These are phyloP conservation scores for Rhodamnia rubescens DNA, from an alignment of 345 rosid species.

Conservation along the genomic window DNA sequence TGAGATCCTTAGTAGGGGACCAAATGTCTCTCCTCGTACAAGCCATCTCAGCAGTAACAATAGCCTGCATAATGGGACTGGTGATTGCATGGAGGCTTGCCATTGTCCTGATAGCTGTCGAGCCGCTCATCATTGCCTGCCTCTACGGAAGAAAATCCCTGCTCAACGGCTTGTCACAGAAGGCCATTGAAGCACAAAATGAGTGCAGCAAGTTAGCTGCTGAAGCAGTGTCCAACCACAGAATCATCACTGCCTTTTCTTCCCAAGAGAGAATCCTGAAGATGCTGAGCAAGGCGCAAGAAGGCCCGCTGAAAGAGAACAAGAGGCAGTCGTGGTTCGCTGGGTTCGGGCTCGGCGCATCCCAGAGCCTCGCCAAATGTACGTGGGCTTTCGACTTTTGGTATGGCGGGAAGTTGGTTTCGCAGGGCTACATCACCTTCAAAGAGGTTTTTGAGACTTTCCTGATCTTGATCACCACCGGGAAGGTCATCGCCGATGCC, in stretches of 20 bases:
- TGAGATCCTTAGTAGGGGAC: constrained; percentile 2
- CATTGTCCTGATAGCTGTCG: not conserved
- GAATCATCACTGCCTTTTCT: not conserved
- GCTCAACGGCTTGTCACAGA: not conserved
- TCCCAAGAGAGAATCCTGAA: not conserved
- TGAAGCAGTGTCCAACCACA: not conserved
- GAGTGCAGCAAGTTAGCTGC: not conserved
- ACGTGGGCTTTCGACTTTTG: not conserved
- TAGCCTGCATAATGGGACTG: not conserved
- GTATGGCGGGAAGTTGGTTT: not conserved
- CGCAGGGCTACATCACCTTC: not conserved
- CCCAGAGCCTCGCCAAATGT: not conserved
- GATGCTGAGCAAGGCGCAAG: not conserved
- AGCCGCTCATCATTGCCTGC: not conserved
- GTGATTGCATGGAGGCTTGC: constrained; percentile 5
- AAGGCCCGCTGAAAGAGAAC: not conserved
- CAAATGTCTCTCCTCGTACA: not conserved
- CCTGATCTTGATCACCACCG: not conserved
- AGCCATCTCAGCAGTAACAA: not conserved
- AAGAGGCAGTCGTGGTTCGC: not conserved
- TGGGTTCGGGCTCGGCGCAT: not conserved
- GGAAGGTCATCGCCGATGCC: not conserved
- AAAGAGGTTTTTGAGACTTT: not conserved
- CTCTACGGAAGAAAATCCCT: not conserved
- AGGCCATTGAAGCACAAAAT: not conserved